phyloP scores from a whole-genome alignment of 1,139 yeast genomes.

The Saccharomyces pastorianus region DNA sequence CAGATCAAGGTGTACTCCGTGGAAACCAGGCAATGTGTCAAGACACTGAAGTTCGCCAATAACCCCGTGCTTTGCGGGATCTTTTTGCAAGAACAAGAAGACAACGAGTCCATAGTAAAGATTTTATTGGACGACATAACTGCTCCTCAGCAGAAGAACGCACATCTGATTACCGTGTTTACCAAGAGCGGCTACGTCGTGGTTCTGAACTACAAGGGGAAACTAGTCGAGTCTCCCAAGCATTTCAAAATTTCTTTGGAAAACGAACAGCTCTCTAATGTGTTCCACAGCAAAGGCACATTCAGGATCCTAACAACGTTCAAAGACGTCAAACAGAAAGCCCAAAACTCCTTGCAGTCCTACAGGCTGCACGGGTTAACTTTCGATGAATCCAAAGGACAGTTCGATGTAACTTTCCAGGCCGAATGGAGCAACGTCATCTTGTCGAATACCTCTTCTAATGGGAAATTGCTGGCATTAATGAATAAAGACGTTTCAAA shows the following conservation, averaged over 20 bases:
- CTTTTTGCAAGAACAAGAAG: constrained; percentile 14
- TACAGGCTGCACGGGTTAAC: constrained; percentile 17
- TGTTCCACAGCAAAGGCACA: constrained; percentile 12
- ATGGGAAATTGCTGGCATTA: constrained; percentile 37
- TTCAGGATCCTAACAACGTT: background rate
- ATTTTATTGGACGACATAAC: constrained; percentile 23
- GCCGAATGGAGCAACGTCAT: background rate
- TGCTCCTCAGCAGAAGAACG: constrained; percentile 7
- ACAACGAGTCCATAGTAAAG: constrained; percentile 15
- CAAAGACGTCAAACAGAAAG: constrained; percentile 4
- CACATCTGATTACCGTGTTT: constrained; percentile 20
- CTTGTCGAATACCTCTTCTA: constrained; percentile 33
- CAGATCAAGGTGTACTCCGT: constrained; percentile 69
- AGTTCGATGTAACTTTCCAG: background rate
- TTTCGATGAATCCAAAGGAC: constrained; percentile 3
- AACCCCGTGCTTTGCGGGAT: constrained; percentile 19
- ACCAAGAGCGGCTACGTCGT: constrained; percentile 24
- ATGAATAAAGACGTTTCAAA: constrained; percentile 27
- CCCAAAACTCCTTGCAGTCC: constrained; percentile 11
- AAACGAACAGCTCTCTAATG: constrained; percentile 19
- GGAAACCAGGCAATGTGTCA: constrained; percentile 70
- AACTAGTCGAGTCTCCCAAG: constrained; percentile 21
- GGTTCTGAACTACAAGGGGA: constrained; percentile 28
- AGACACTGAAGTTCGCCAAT: constrained; percentile 46
- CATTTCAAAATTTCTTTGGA: constrained; percentile 3